Base-by-base conservation (phyloP, 768 basidiomycete species). In the Agrocybe praecox region DNA sequence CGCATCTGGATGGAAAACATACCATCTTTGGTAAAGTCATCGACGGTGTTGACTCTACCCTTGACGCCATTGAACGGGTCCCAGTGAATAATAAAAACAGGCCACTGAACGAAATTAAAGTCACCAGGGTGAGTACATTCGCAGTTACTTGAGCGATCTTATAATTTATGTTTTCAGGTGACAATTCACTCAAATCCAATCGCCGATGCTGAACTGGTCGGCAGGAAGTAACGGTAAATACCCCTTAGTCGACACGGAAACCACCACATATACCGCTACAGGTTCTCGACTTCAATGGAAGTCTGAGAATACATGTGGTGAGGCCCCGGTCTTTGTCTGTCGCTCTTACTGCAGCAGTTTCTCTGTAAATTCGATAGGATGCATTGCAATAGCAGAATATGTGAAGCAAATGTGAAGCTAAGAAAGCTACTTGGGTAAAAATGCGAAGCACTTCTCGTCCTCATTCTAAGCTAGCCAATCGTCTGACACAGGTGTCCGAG, bases 1-100 rank as follows among this genome's bases (percentile, higher is more conserved):
- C 92, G 0, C 96, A 97, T 69, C 83, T 99, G 15, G 96, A 99
- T 68, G 88, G 88, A 61, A 98, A 97, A 69, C 90, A 92, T 73
- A 94, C 94, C 15, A 97, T 98, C 51, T 87, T 98, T 58, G 96
- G 94, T 55, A 94, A 90, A 78, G 95, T 99, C n/a, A 98, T 99
- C 62, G 97, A 99, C 67, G 97, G 97, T 18, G 84, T 83, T n/a
- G 96, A 99, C 68, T 86, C 92, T 3, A 92, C 96, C 5, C 75
- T 99, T 45, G 97, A 98, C 64, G 81, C 83, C n/a, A 94, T 98
- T 84, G 97, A 98, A 70, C 85, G 88, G 21, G 87, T 89, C 0
- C 94, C 94, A 1, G 96, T 98, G 55, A 94, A 85, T 68, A 80
- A 86, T 57, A 99, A 98, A 74, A 94, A 94, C 70, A 76, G 92